phyloP scores from a whole-genome alignment of 768 basidiomycete genomes.

The Pulveroboletus sp. region DNA sequence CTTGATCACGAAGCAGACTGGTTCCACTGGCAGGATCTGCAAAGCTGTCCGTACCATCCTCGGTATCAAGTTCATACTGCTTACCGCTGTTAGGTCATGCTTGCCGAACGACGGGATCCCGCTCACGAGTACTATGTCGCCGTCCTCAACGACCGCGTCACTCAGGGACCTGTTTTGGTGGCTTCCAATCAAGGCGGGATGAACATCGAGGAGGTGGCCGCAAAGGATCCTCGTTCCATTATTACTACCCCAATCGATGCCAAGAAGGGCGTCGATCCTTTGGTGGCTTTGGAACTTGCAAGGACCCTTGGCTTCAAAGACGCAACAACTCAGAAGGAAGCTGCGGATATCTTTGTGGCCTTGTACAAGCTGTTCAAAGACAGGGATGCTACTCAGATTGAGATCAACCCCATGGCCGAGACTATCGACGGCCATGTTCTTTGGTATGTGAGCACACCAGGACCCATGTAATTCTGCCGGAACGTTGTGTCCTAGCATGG shows the following conservation, averaged over 20 bases:
- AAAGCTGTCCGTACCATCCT: constrained; percentile 66
- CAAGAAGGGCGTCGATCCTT: constrained; percentile 69
- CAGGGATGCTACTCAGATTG: constrained; percentile 98
- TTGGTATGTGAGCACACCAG: constrained; percentile 55
- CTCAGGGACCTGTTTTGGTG: constrained; percentile 88
- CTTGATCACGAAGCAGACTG: constrained; percentile 98
- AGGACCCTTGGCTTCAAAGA: constrained; percentile 85
- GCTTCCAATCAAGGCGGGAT: constrained; percentile 94
- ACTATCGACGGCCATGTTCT: constrained; percentile 88
- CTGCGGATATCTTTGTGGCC: constrained; percentile 89
- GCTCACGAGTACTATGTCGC: constrained; percentile 98
- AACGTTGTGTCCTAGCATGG: constrained; percentile 64
- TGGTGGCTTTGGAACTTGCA: constrained; percentile 73
- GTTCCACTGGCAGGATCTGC: constrained; percentile 85
- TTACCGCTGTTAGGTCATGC: constrained; percentile 74
- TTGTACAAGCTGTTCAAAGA: constrained; percentile 97
- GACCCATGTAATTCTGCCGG: neutral
- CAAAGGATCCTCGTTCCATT: constrained; percentile 90
- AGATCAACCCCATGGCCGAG: constrained; percentile 97
- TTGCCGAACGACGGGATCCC: constrained; percentile 91
- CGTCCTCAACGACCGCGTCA: constrained; percentile 88
- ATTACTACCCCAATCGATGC: constrained; percentile 92
- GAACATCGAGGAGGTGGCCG: constrained; percentile 99
- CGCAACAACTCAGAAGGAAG: constrained; percentile 67
- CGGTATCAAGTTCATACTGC: neutral